These are phyloP conservation scores for Zelopaecilomyces penicillatus DNA, from an alignment of 2,329 filamentous ascomycete genomes.

Conservation along the genomic window DNA sequence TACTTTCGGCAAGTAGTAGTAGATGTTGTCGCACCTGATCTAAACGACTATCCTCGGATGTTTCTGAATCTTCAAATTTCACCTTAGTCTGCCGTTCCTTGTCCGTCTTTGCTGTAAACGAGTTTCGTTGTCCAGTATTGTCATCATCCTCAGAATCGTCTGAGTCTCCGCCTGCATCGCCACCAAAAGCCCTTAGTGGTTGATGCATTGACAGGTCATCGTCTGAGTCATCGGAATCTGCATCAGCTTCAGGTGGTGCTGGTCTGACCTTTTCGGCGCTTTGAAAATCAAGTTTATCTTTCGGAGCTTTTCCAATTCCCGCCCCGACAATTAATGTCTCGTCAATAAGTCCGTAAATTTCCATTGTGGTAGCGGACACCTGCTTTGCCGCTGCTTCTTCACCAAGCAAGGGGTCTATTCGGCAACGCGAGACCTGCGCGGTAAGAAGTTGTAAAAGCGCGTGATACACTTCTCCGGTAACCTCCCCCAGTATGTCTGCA, in stretches of 20 bases:
- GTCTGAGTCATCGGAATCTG: conserved; percentile 28
- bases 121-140: conserved; percentile 19
- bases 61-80: conserved; percentile 42
- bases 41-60: conserved; percentile 37
- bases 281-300: conserved; percentile 36
- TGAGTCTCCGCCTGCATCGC: conserved; percentile 15
- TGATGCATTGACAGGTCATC: conserved; percentile 5
- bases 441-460: conserved; percentile 65
- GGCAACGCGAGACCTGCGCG: conserved; percentile 58
- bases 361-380: conserved; percentile 40
- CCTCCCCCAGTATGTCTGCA: conserved; percentile 59
- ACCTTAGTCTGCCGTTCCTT: conserved; percentile 34
- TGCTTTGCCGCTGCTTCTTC: conserved; percentile 23
- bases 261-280: conserved; percentile 42
- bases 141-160: conserved; percentile 28
- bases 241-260: conserved; percentile 23
- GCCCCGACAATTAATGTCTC: conserved; percentile 43
- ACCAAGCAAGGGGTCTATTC: conserved; percentile 40
- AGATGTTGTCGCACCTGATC: conserved; percentile 64
- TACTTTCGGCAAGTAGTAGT: conserved; percentile 61
- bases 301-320: conserved; percentile 49
- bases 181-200: conserved; percentile 3
- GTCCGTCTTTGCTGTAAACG: conserved; percentile 24
- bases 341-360: conserved; percentile 47
- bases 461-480: conserved; percentile 71